Base-by-base conservation (phyloP, 2,329 filamentous ascomycete species). In the Fusarium albosuccineum region DNA sequence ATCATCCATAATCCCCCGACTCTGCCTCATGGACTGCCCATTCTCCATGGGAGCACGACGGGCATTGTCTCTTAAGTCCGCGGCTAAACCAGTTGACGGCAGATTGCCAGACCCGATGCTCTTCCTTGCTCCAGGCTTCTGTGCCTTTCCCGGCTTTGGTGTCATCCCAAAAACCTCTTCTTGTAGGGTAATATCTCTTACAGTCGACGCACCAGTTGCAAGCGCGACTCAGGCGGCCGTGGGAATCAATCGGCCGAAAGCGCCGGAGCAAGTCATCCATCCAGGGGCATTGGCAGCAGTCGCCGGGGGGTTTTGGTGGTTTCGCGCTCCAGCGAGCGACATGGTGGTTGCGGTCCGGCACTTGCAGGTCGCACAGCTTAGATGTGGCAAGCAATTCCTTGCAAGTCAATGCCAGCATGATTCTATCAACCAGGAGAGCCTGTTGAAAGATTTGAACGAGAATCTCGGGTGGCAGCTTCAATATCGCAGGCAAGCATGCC, bases 401-500 rank as follows among this genome's bases (percentile, higher is more conserved):
- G 58, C 63, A 73, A 27, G 62, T 67, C 55, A 68, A 55, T 9
- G 57, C 68, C 22, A 74, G 59, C 51, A 63, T 54, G 13, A 71
- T 48, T 30, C 48, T 54, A 45, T 74, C 68, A 13, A 58, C 45
- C 22, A 45, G 33, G 6, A 42, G 30, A 8, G 64, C 54, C 14
- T 70, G 57, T 4, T 48, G 37, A 39, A 71, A 71, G 37, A 76
- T 70, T 5, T 68, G 60, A 26, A 64, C 51, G n/a, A 76, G 56
- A 44, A 75, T 68, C 29, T 76, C 75, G 14, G 67, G 54, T 9
- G 75, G 75, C 2, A 76, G 58, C n/a, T 39, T 62, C 22, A 71
- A 53, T 8, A 75, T 53, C 0, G 59, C 30, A 33, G 65, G 50
- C 14, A 37, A 60, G 27, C 16, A 44, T 17, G 22, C 9, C 6